Conservation (phyloP, 164 flowering plant species). For the Umbellularia californica region DNA sequence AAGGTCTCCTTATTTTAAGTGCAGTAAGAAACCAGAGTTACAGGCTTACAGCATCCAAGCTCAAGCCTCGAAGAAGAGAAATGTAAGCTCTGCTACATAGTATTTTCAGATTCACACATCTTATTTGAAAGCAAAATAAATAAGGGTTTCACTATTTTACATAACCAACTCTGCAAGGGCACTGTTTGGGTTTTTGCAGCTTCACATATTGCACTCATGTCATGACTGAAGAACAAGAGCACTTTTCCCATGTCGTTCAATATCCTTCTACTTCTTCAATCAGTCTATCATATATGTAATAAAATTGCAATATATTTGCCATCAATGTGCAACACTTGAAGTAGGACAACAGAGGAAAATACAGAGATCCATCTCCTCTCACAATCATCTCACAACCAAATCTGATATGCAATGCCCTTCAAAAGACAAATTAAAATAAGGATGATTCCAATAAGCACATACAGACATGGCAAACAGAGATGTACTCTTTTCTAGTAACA, state of each 20-base stretch:
- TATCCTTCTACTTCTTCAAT: neutral
- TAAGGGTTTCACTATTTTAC: neutral
- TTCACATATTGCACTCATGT: neutral
- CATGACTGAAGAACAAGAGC: neutral
- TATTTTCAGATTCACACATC: neutral
- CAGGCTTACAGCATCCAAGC: constrained; percentile 1
- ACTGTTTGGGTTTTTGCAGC: constrained; percentile 1
- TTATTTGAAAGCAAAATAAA: constrained; percentile 5
- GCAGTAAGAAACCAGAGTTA: neutral
- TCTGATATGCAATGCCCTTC: neutral
- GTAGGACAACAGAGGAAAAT: neutral
- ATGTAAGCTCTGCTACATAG: neutral
- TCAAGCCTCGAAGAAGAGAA: neutral
- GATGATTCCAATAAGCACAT: neutral
- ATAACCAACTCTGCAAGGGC: neutral
- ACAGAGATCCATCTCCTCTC: neutral
- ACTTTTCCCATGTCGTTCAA: neutral
- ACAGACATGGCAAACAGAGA: too few relatives aligned
- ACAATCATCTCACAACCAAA: neutral
- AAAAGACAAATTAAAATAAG: neutral
- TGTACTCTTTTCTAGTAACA: too few relatives aligned
- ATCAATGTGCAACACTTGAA: neutral
- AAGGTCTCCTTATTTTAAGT: neutral
- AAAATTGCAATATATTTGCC: neutral
- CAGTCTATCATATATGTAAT: neutral